phyloP scores from a whole-genome alignment of 306 rosid genomes.

The Clitoria ternatea region DNA sequence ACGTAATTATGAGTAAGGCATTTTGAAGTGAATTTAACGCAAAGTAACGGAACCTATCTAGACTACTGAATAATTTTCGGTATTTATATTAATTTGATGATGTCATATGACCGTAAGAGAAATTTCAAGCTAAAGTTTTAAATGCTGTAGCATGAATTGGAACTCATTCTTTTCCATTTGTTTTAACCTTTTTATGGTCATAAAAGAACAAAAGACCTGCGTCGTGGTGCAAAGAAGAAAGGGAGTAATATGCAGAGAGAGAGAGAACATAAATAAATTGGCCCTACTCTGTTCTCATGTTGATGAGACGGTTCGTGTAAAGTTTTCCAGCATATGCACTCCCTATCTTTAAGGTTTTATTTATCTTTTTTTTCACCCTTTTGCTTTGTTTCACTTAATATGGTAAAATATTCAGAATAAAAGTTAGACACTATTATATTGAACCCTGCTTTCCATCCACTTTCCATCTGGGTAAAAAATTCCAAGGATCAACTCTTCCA shows the following conservation, averaged over 20 bases:
- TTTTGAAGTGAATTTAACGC: constrained; percentile 29
- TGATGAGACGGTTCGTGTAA: constrained; percentile 42
- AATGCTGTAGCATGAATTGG: constrained; percentile 22
- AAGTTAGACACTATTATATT: constrained; percentile 9
- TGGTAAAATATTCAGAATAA: constrained; percentile 17
- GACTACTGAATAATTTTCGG: neutral
- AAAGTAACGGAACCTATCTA: neutral
- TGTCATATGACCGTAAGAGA: constrained; percentile 29
- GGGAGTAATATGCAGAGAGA: neutral
- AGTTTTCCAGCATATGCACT: constrained; percentile 10
- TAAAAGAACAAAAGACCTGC: constrained; percentile 37
- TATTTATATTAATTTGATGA: constrained; percentile 22
- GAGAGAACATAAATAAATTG: neutral
- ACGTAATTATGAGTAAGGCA: constrained; percentile 7
- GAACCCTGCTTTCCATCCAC: constrained; percentile 6
- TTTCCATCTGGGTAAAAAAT: constrained; percentile 3
- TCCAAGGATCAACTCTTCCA: neutral
- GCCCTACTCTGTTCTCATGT: constrained; percentile 18
- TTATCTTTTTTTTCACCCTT: constrained; percentile 5
- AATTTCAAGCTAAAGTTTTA: constrained; percentile 29
- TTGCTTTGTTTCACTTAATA: constrained; percentile 20
- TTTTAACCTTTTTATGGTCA: constrained; percentile 28
- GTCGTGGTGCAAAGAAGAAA: constrained; percentile 22
- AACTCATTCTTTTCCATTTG: constrained; percentile 22
- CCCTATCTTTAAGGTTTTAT: neutral